These are phyloP conservation scores for Colletotrichum scovillei DNA, from an alignment of 2,329 filamentous ascomycete species.

Conservation along the genomic window DNA sequence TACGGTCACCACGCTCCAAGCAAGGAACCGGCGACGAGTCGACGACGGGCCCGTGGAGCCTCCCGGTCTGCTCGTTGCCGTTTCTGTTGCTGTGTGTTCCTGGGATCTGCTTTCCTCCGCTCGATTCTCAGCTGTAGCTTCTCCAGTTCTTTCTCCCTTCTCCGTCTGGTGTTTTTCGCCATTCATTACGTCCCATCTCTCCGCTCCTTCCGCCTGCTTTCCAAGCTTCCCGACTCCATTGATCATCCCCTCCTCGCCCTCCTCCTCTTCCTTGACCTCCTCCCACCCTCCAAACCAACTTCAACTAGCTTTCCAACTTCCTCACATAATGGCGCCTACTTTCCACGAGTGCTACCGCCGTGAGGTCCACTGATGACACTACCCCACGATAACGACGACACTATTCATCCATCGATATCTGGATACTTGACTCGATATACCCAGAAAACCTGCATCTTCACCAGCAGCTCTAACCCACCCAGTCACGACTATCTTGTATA, in stretches of 20 bases:
- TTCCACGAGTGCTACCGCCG: conserved; percentile 22
- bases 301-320: conserved; percentile 5
- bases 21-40: background rate
- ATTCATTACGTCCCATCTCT: conserved; percentile 30
- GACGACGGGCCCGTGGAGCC: conserved; percentile 9
- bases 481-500: background rate
- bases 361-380: conserved; percentile 25
- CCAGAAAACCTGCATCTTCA: background rate
- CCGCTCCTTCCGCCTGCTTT: conserved; percentile 31
- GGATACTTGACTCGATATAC: background rate
- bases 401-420: background rate
- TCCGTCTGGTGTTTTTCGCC: conserved; percentile 13
- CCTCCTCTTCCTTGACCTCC: background rate
- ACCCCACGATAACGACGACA: background rate
- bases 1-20: conserved; percentile 19
- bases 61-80: conserved; percentile 10
- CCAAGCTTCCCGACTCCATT: conserved; percentile 19
- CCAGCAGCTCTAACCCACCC: background rate
- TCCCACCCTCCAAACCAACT: background rate
- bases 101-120: background rate
- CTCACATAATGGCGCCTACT: conserved; percentile 25
- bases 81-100: background rate
- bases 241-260: conserved; percentile 19
- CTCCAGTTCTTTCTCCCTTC: conserved; percentile 16
- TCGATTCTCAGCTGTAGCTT: background rate